Evolutionary conservation across 1,284 basidiomycete genomes (phyloP), one percentile per base, ranked within the genome.

Genomic region (Tilletiaria anomala): DNA sequence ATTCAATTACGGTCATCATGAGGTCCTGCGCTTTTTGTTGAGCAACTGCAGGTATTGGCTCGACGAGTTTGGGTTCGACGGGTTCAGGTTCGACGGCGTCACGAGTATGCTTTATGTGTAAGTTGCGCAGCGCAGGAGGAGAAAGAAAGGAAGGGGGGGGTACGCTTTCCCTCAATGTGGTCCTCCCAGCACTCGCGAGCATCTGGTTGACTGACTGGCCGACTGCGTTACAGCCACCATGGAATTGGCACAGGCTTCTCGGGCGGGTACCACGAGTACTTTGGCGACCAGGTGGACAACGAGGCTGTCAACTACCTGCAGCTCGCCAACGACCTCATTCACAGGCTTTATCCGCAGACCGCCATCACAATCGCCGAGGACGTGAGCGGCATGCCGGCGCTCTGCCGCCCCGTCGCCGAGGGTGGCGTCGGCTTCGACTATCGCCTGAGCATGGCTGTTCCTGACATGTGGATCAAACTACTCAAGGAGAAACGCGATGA

Each of bases 401-500:
- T 97, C 16, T 83, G 91, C 58, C 73, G 78, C 14, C 79, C 87
- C 0, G 79, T 82, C 19, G 59, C 71, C 16, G 76, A 82, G 52
- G 91, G 91, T 35, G 91, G 91, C 18, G 73, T 97, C 38, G 91
- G 91, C 1, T 97, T 97, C 68, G 91, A 97, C 70, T 97, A 96
- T 69, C 80, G 91, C 16, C 72, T 97, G 35, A 86, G 86, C 18
- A 97, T 97, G 91, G 91, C 91, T 6, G 77, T 97, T 38, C 91
- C 22, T 4, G 91, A 97, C 69, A 96, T 94, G 88, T 97, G 88
- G 87, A 97, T 97, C 75, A 96, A 97, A 70, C 73, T 96, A 18
- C 76, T 96, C 54, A 97, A 97, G 69, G 91, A 97, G 70, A 80
- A 78, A 65, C 54, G 69, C 3, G 91, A 97, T 65, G 78, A 83